A percentile compares a stretch with the other conserved stretches of the same genome.
Conservation (phyloP, 352 stramenopile genomes). For the Phytophthora multivora region DNA sequence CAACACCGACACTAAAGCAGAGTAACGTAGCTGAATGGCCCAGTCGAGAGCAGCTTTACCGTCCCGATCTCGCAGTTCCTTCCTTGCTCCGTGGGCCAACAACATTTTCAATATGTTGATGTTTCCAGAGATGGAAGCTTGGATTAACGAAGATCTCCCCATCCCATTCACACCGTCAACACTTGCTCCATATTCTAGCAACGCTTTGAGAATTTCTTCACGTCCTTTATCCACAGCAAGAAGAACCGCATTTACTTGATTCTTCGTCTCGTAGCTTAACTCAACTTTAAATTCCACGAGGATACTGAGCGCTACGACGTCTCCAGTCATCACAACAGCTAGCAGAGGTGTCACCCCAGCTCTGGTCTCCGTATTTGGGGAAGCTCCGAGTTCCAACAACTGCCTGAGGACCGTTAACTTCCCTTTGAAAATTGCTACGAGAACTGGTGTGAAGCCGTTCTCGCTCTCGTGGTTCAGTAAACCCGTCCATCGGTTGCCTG, state of each 20-base stretch:
- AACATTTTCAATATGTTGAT: constrained; percentile 42
- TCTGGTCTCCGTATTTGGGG: constrained; percentile 44
- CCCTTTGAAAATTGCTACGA: constrained; percentile 49
- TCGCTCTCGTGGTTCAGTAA: constrained; percentile 59
- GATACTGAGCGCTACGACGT: constrained; percentile 53
- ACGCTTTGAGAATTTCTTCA: constrained; percentile 32
- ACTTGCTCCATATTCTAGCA: constrained; percentile 46
- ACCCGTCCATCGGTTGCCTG: constrained; percentile 8
- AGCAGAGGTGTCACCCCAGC: constrained; percentile 60
- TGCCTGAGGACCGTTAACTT: constrained; percentile 42
- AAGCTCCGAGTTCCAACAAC: constrained; percentile 57
- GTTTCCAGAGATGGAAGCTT: constrained; percentile 52
- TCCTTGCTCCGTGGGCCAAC: constrained; percentile 46
- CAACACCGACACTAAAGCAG: constrained; percentile 38
- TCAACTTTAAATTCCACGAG: constrained; percentile 52
- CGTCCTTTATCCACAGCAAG: constrained; percentile 62
- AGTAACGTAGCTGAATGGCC: constrained; percentile 33
- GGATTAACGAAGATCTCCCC: constrained; percentile 48
- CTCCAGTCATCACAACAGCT: constrained; percentile 45
- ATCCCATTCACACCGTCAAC: constrained; percentile 36
- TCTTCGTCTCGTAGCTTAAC: constrained; percentile 41
- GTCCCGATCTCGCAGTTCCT: constrained; percentile 26
- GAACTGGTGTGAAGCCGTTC: constrained; percentile 57
- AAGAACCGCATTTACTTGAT: constrained; percentile 40
- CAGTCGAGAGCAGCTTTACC: constrained; percentile 42